These are phyloP conservation scores for Beverwykella pulmonaria DNA, from an alignment of 495 filamentous ascomycete genomes.

Conservation along the genomic window DNA sequence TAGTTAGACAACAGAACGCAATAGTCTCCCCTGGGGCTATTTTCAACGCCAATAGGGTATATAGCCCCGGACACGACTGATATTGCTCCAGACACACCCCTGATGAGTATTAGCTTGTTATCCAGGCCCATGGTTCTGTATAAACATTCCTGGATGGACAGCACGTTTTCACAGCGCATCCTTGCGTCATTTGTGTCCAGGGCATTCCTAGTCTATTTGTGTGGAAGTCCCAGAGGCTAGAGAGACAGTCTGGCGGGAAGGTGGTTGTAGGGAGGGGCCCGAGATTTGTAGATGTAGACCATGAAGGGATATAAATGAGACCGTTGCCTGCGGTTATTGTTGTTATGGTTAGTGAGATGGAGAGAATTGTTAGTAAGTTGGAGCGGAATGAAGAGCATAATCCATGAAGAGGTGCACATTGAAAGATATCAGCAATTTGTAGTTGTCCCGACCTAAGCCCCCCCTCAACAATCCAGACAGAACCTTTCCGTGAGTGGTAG, in stretches of 20 bases:
- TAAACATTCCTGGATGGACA: background rate
- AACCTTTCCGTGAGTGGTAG: no score
- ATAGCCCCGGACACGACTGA: background rate
- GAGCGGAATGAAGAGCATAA: no score
- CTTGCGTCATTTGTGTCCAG: background rate
- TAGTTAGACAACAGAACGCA: background rate
- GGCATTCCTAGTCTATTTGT: background rate
- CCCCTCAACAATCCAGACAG: no score
- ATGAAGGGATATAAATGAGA: background rate
- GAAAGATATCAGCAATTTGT: no score
- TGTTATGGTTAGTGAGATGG: background rate
- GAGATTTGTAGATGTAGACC: constrained; percentile 1
- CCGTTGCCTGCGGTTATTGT: background rate
- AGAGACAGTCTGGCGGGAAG: background rate
- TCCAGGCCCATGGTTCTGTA: constrained; percentile 1
- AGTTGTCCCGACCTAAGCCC: no score
- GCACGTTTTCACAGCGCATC: background rate
- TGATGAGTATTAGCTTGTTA: background rate
- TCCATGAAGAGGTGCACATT: no score
- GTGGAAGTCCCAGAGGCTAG: background rate
- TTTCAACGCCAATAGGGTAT: background rate
- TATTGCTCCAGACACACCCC: background rate
- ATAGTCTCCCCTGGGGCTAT: background rate
- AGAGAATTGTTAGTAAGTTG: no score
- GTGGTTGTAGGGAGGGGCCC: background rate